Conservation (phyloP, 2,329 filamentous ascomycete species). For the Xenoacremonium recifei region DNA sequence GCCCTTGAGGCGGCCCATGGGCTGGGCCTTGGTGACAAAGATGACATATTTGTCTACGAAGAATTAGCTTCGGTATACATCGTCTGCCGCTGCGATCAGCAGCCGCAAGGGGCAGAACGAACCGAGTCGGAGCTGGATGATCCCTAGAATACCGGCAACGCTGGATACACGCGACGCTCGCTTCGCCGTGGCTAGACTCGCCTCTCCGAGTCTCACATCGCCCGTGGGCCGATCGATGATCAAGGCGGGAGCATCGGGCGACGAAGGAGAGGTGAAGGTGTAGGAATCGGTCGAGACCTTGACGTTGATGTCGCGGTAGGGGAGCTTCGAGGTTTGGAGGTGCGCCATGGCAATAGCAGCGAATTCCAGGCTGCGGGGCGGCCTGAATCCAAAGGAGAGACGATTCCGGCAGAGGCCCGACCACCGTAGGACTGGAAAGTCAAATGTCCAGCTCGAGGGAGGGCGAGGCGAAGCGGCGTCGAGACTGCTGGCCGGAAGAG, state of each 20-base stretch:
- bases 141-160: constrained; percentile 90
- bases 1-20: constrained; percentile 87
- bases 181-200: constrained; percentile 71
- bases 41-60: constrained; percentile 86
- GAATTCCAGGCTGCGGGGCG: constrained; percentile 12
- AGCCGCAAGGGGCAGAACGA: constrained; percentile 29
- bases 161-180: constrained; percentile 75
- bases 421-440: not conserved
- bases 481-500: not conserved
- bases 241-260: constrained; percentile 81
- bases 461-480: not conserved
- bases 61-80: not conserved
- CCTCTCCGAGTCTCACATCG: constrained; percentile 82
- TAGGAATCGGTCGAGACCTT: constrained; percentile 90
- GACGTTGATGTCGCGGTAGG: constrained; percentile 96
- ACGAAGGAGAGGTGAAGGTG: constrained; percentile 94
- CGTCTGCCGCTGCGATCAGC: constrained; percentile 15
- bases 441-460: not conserved
- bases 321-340: constrained; percentile 45
- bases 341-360: constrained; percentile 34
- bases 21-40: constrained; percentile 90
- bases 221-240: constrained; percentile 91
- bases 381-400: constrained; percentile 5
- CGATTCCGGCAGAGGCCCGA: not conserved
- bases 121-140: constrained; percentile 93